Percentiles rank a stretch among this genome's conserved stretches.
Conservation (phyloP, 495 filamentous ascomycete species). For the Tuber melanosporum region DNA sequence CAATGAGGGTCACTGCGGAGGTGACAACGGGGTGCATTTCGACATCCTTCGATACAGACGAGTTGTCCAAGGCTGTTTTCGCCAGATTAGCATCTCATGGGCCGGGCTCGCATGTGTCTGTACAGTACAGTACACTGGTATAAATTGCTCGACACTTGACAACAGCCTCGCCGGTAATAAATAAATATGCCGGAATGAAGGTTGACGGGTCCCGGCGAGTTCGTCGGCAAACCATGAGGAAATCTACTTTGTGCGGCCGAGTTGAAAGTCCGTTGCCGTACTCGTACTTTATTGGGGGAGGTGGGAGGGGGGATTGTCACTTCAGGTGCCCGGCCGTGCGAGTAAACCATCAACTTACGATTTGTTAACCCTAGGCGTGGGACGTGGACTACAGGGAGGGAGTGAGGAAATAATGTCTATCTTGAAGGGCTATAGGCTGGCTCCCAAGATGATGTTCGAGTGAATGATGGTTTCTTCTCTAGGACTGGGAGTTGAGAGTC, state of each 20-base stretch:
- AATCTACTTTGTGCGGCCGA: background rate
- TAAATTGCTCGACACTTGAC: slow-evolving; percentile 3
- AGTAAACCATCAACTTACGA: background rate
- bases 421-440: slow-evolving; percentile 1
- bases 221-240: slow-evolving; percentile 14
- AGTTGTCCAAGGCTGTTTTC: background rate
- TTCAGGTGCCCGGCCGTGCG: too few species aligned
- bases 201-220: background rate
- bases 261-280: too few species aligned
- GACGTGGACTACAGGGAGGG: background rate
- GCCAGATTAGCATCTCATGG: background rate
- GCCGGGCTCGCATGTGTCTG: background rate
- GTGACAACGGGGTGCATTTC: background rate
- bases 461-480: background rate
- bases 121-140: background rate
- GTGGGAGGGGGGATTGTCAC: too few species aligned
- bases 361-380: slow-evolving; percentile 14
- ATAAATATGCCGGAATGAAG: background rate
- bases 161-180: background rate
- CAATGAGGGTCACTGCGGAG: background rate
- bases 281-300: too few species aligned
- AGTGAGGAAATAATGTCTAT: slow-evolving; percentile 12
- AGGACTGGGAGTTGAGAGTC: background rate
- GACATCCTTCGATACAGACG: background rate
- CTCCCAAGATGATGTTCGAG: too few species aligned